Evolutionary conservation across 768 basidiomycete genomes (phyloP).

Genomic region (Omphalotus guepiniiformis): DNA sequence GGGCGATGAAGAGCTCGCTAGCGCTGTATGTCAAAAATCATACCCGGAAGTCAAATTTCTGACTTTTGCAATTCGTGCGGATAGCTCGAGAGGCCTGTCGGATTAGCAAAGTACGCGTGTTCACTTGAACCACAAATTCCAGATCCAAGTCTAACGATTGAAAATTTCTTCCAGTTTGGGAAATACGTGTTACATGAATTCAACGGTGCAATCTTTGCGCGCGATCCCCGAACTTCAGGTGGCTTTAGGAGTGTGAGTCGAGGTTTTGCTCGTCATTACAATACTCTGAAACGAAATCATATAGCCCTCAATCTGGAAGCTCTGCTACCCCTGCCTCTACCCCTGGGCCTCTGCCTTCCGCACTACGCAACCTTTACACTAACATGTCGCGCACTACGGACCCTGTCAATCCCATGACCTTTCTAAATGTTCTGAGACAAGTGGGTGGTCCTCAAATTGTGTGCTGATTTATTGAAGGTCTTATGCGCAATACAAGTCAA

Average conservation of each 20-base stretch:
- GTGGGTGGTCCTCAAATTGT: conserved; percentile 18
- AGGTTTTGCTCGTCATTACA: not conserved
- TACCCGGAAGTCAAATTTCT: not conserved
- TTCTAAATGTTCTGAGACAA: conserved; percentile 67
- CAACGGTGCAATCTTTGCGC: conserved; percentile 90
- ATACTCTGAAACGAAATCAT: not conserved
- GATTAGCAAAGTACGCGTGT: conserved; percentile 64
- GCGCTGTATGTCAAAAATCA: conserved; percentile 53
- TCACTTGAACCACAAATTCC: not conserved
- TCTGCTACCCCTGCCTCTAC: conserved; percentile 27
- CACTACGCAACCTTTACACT: conserved; percentile 65
- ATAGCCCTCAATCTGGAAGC: not conserved
- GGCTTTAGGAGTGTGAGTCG: conserved; percentile 58
- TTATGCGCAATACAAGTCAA: conserved; percentile 39
- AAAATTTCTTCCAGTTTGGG: conserved; percentile 48
- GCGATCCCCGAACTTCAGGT: conserved; percentile 85
- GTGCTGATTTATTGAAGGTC: not conserved
- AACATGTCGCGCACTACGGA: conserved; percentile 76
- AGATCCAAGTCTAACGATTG: not conserved
- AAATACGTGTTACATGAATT: conserved; percentile 98
- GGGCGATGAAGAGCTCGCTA: conserved; percentile 75
- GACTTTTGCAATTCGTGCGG: conserved; percentile 9
- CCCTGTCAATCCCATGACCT: conserved; percentile 62
- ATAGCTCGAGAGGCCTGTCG: conserved; percentile 77
- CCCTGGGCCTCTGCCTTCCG: conserved; percentile 34